Evolutionary conservation across 1,139 yeast species (phyloP), one percentile per base, ranked within the genome.

Genomic region (Taiozyma sp.): DNA sequence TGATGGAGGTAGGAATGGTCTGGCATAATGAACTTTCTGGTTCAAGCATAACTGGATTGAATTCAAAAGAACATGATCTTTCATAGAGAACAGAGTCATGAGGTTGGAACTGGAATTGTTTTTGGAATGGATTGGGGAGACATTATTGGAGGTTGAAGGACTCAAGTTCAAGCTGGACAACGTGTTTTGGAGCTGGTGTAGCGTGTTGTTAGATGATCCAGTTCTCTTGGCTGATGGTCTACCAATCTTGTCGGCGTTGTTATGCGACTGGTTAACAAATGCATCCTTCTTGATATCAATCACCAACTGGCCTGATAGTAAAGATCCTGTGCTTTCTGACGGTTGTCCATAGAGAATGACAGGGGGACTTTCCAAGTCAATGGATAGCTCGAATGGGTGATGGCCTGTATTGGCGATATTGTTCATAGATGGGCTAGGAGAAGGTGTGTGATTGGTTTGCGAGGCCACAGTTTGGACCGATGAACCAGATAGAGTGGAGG

Each of bases 311-410:
- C 99, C 99, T 24, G 92, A 83, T 32, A 95, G 71, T 39, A 93
- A 76, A 2, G 96, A 87, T 1, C 99, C 99, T 0, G 96, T 78
- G 2, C 95, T 84, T 54, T 89, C 96, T 8, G 71, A 68, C 4
- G 93, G 87, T 3, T 77, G 70, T 0, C 99, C 99, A 64, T 87
- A 92, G 52, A 93, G 70, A 39, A 90, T 81, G 39, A 92, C 75
- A 0, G 99, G 99, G 1, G 99, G 98, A 0, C 96, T 85, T 65
- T 93, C 99, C 30, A 93, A 73, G 44, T 78, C 75, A 46, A 93
- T 77, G 1, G 81, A 67, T 30, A 92, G 70, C 49, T 76, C 73
- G 34, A 80, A 69, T 2, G 79, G 79, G 45, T 59, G 61, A 3
- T 47, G 44, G 5, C 49, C 54, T 22, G 51, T 51, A 46, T 55